These are phyloP conservation scores for Pichia cabralensis DNA, from an alignment of 805 yeast species.

Conservation along the genomic window DNA sequence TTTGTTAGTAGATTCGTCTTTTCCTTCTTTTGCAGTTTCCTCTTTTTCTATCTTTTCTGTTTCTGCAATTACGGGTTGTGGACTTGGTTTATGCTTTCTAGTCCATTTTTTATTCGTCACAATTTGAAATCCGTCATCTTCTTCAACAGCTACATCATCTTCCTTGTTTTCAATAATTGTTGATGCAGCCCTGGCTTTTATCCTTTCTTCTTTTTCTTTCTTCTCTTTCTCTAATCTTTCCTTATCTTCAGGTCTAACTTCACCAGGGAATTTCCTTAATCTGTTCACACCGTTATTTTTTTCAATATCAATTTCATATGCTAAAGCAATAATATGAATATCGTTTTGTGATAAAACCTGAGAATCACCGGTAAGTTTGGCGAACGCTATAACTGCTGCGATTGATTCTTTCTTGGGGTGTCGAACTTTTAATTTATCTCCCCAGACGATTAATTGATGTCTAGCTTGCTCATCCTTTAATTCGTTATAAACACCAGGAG, in stretches of 20 bases:
- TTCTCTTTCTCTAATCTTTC: conserved; percentile 21
- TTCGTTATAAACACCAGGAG: conserved; percentile 86
- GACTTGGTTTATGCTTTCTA: background rate
- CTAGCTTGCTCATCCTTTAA: conserved; percentile 80
- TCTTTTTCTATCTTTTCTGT: conserved; percentile 2
- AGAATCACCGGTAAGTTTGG: conserved; percentile 85
- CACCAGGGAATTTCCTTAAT: conserved; percentile 63
- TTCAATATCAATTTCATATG: conserved; percentile 79
- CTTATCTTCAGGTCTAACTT: conserved; percentile 27
- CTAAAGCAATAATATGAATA: conserved; percentile 82
- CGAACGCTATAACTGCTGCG: conserved; percentile 60
- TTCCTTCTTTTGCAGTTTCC: conserved; percentile 8
- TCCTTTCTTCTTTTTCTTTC: conserved; percentile 7
- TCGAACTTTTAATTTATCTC: conserved; percentile 53
- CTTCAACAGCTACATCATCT: conserved; percentile 10
- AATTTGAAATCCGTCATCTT: conserved; percentile 14
- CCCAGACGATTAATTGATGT: conserved; percentile 73
- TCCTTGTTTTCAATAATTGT: too few species aligned
- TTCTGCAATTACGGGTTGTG: conserved; percentile 1
- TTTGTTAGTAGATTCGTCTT: conserved; percentile 8
- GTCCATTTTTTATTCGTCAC: conserved; percentile 7
- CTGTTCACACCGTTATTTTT: conserved; percentile 58
- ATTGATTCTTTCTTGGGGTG: conserved; percentile 68
- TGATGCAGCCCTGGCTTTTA: conserved; percentile 6
- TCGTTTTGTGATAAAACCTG: conserved; percentile 84